These are phyloP conservation scores for Corymbia calophylla DNA, from an alignment of 441 rosid species.

Conservation along the genomic window DNA sequence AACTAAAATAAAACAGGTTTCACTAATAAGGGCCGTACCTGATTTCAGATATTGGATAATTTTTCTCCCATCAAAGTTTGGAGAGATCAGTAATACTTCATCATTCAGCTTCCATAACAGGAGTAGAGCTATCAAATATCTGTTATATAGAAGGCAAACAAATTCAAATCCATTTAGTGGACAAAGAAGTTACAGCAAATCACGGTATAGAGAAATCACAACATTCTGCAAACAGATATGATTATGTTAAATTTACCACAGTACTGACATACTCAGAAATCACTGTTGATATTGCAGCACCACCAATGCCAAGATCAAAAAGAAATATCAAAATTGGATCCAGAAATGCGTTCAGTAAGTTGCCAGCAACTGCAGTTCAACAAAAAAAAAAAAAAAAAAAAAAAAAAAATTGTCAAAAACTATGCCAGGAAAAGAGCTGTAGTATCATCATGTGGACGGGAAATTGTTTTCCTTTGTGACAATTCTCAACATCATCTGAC, in stretches of 20 bases:
- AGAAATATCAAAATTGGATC: conserved; percentile 72
- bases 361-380: conserved; percentile 39
- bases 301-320: conserved; percentile 65
- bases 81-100: conserved; percentile 62
- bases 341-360: conserved; percentile 64
- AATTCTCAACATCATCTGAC: not conserved
- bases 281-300: conserved; percentile 90
- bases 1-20: not conserved
- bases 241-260: conserved; percentile 57
- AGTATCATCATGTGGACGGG: not conserved
- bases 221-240: not conserved
- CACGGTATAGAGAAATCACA: not conserved
- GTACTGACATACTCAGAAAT: conserved; percentile 87
- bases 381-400: conserved; percentile 15
- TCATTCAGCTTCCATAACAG: conserved; percentile 81
- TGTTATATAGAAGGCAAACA: conserved; percentile 15
- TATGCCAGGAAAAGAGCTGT: not conserved
- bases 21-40: conserved; percentile 32
- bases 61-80: conserved; percentile 56
- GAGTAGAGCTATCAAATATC: conserved; percentile 78
- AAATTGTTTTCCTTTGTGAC: not conserved
- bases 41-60: conserved; percentile 61
- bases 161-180: not conserved
- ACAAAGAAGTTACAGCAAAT: not conserved
- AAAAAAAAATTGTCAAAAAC: not conserved